A percentile compares a stretch with the other conserved stretches of the same genome.
These are phyloP conservation scores for Fagopyrum tataricum DNA, from an alignment of 148 eudicot genomes.

Conservation along the genomic window DNA sequence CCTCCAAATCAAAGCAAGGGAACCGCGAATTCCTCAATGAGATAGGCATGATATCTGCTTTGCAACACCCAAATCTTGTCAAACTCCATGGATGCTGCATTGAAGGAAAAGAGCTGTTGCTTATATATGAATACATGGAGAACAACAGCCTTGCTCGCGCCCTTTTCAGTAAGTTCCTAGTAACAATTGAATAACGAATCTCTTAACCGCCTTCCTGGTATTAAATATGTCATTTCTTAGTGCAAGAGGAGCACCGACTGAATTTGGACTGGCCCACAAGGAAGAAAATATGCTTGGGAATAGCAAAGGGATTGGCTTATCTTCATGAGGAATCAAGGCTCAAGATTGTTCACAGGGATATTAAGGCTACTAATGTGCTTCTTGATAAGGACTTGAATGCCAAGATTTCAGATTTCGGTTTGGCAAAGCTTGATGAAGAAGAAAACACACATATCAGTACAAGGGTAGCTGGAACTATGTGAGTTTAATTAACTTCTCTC, in stretches of 20 bases:
- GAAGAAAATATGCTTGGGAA: slow-evolving; percentile 37
- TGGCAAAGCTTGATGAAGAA: slow-evolving; percentile 82
- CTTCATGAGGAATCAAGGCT: slow-evolving; percentile 60
- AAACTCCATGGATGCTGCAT: slow-evolving; percentile 76
- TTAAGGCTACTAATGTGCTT: slow-evolving; percentile 77
- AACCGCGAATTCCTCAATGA: slow-evolving; percentile 70
- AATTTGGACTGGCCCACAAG: slow-evolving; percentile 43
- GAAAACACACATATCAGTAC: slow-evolving; percentile 76
- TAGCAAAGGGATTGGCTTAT: slow-evolving; percentile 55
- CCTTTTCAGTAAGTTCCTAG: slow-evolving; percentile 46
- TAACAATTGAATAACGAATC: background rate
- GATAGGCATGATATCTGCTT: slow-evolving; percentile 80
- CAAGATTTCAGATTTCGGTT: slow-evolving; percentile 81
- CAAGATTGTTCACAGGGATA: slow-evolving; percentile 74
- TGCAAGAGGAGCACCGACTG: slow-evolving; percentile 26
- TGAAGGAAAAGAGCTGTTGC: slow-evolving; percentile 64
- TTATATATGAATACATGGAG: slow-evolving; percentile 73
- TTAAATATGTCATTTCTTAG: slow-evolving; percentile 15
- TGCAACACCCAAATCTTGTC: slow-evolving; percentile 86
- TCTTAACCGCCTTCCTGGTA: background rate
- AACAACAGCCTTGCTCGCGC: slow-evolving; percentile 80
- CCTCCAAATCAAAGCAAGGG: slow-evolving; percentile 74
- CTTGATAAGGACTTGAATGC: slow-evolving; percentile 77
- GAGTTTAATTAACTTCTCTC: slow-evolving; percentile 20
- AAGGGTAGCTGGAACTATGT: slow-evolving; percentile 76